Percentiles rank a stretch among this genome's conserved stretches.
Conservation (phyloP, 345 rosid genomes). For the Populus simonii region DNA sequence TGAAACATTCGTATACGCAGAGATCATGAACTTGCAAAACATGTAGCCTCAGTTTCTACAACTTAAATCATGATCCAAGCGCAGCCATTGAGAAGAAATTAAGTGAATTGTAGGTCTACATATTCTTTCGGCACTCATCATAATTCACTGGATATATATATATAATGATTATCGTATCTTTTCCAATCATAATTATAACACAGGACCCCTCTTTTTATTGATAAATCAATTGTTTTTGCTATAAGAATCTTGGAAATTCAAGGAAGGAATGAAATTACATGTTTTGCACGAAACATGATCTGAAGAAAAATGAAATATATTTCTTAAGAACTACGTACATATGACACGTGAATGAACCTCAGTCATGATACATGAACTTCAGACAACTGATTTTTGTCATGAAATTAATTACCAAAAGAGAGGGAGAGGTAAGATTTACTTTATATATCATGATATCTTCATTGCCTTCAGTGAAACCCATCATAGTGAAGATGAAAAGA, state of each 20-base stretch:
- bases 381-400: not conserved
- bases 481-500: not conserved
- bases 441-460: not conserved
- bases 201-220: not conserved
- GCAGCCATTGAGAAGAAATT: not conserved
- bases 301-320: not conserved
- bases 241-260: not conserved
- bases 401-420: not conserved
- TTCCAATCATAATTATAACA: not conserved
- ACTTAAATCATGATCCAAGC: not conserved
- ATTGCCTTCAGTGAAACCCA: not conserved
- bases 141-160: too few relatives aligned
- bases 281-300: too few relatives aligned
- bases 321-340: not conserved
- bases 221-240: too few relatives aligned
- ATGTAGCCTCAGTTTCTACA: not conserved
- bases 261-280: not conserved
- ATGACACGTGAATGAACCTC: not conserved
- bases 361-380: not conserved
- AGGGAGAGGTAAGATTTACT: not conserved
- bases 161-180: not conserved
- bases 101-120: too few relatives aligned
- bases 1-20: not conserved
- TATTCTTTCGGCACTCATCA: too few relatives aligned
- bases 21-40: not conserved